phyloP scores from a whole-genome alignment of 768 basidiomycete genomes.

The Obba rivulosa region DNA sequence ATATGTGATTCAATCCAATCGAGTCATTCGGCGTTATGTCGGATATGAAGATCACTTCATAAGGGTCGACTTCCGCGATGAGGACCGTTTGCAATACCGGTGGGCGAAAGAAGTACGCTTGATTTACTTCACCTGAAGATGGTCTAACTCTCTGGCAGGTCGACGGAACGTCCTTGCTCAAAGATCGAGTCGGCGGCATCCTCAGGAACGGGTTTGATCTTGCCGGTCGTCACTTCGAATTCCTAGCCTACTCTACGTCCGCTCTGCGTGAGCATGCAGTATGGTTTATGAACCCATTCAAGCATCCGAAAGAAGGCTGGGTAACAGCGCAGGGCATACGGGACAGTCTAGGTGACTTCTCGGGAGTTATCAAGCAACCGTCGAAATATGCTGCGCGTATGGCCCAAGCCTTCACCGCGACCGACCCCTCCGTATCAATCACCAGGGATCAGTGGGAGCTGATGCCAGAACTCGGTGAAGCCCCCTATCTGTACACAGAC shows the following conservation, averaged over 20 bases:
- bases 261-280: constrained; percentile 76
- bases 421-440: constrained; percentile 66
- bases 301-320: constrained; percentile 33
- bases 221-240: constrained; percentile 69
- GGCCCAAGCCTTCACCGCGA: constrained; percentile 81
- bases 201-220: constrained; percentile 56
- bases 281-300: constrained; percentile 73
- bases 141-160: constrained; percentile 14
- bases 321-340: constrained; percentile 60
- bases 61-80: constrained; percentile 81
- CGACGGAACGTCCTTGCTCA: constrained; percentile 21
- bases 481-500: constrained; percentile 56
- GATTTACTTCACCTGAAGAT: background rate
- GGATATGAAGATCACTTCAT: constrained; percentile 65
- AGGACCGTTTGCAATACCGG: constrained; percentile 68
- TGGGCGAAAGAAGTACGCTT: constrained; percentile 55
- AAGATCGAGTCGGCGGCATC: constrained; percentile 21
- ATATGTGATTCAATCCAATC: constrained; percentile 69
- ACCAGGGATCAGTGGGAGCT: constrained; percentile 52
- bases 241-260: constrained; percentile 78
- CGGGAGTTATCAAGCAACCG: constrained; percentile 38
- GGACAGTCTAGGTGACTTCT: constrained; percentile 62
- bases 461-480: constrained; percentile 49
- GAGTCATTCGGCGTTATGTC: constrained; percentile 65
- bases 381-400: constrained; percentile 82